A percentile compares a stretch with the other conserved stretches of the same genome.
phyloP scores from a whole-genome alignment of 148 eudicot genomes.

The Vaccinium macrocarpon region DNA sequence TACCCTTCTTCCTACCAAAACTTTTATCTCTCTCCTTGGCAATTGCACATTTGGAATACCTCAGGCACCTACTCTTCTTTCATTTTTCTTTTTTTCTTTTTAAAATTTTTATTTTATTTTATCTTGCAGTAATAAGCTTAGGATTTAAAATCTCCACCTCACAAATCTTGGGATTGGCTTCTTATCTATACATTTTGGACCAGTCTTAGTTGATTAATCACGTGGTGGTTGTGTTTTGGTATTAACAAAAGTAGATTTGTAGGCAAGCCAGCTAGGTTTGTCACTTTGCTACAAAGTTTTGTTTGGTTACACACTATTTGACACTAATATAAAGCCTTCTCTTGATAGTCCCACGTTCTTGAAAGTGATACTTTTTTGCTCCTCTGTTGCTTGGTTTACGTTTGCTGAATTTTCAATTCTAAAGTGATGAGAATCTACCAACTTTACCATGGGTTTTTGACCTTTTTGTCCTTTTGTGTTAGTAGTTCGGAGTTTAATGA shows the following conservation, averaged over 20 bases:
- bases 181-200: constrained; percentile 7
- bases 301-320: constrained; percentile 15
- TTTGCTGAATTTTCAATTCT: not conserved
- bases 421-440: not conserved
- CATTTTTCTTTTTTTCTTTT: not conserved
- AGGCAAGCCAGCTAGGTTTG: not conserved
- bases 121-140: not conserved
- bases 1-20: not conserved
- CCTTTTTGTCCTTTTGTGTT: not conserved
- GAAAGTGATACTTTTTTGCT: not conserved
- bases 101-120: not conserved
- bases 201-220: not conserved
- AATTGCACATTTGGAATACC: not conserved
- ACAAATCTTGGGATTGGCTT: not conserved
- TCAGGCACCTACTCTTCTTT: constrained; percentile 2
- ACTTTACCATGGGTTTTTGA: not conserved
- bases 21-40: not conserved
- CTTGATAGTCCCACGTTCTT: not conserved
- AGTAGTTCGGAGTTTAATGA: not conserved
- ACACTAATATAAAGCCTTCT: not conserved
- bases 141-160: not conserved
- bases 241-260: not conserved
- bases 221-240: not conserved
- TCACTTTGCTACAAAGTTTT: constrained; percentile 12
- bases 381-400: not conserved